These are phyloP conservation scores for Neurospora sp. DNA, from an alignment of 495 filamentous ascomycete genomes.

Conservation along the genomic window DNA sequence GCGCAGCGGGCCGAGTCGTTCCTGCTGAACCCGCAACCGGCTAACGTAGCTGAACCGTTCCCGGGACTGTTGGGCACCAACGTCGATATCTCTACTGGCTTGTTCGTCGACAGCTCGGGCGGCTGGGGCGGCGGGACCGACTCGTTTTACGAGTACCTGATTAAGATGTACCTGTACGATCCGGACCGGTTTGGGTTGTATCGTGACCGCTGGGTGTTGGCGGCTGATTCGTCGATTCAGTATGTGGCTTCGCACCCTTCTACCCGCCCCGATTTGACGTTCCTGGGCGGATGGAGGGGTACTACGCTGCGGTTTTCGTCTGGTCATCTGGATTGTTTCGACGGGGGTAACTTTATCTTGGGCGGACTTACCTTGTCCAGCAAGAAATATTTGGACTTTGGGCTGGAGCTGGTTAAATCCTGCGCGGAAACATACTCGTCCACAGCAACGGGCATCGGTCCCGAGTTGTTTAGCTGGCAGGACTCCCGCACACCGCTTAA, in stretches of 20 bases:
- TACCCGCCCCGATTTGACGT: conserved; percentile 62
- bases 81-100: conserved; percentile 53
- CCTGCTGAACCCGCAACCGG: conserved; percentile 56
- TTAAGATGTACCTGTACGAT: conserved; percentile 90
- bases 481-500: conserved; percentile 26
- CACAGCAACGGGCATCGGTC: conserved; percentile 66
- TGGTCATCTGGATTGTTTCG: conserved; percentile 72
- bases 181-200: conserved; percentile 51
- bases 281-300: conserved; percentile 47
- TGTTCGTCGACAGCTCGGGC: conserved; percentile 55
- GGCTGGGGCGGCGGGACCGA: conserved; percentile 78
- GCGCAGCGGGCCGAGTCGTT: conserved; percentile 62
- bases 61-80: conserved; percentile 67
- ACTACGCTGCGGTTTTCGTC: conserved; percentile 41
- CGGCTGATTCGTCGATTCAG: conserved; percentile 66
- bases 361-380: conserved; percentile 61
- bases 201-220: conserved; percentile 64
- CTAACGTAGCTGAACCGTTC: conserved; percentile 52
- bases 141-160: conserved; percentile 84
- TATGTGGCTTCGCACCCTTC: conserved; percentile 65
- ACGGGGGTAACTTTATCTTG: conserved; percentile 78
- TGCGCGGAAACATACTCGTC: conserved; percentile 66
- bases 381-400: conserved; percentile 61
- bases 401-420: conserved; percentile 59
- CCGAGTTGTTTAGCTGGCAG: conserved; percentile 69